Evolutionary conservation across 176 grass and related monocot genomes (phyloP).

Genomic region (Dendrocalamus sinicus): DNA sequence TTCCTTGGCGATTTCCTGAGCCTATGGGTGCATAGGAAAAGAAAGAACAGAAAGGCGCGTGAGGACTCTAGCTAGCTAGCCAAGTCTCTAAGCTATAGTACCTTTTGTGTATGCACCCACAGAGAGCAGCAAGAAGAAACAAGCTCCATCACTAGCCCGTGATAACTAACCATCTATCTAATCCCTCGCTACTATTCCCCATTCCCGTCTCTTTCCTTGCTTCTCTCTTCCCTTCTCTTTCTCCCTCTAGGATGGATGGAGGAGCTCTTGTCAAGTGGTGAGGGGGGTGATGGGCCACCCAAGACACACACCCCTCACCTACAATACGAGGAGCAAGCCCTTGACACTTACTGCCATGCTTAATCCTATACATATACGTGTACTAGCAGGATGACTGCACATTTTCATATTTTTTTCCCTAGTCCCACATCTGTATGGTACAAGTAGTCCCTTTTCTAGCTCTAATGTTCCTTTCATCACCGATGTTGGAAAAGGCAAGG

Average conservation of each 20-base stretch:
- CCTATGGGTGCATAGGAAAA: conserved; percentile 60
- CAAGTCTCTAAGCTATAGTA: neutral
- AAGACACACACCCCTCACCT: conserved; percentile 70
- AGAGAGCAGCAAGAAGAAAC: conserved; percentile 34
- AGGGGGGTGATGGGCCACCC: conserved; percentile 57
- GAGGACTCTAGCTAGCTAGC: conserved; percentile 30
- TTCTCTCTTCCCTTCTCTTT: neutral
- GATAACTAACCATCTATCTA: conserved; percentile 65
- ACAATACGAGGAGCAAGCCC: conserved; percentile 31
- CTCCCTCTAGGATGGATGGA: conserved; percentile 24
- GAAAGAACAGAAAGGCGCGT: conserved; percentile 63
- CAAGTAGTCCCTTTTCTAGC: conserved; percentile 55
- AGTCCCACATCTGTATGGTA: conserved; percentile 58
- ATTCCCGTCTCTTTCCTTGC: neutral
- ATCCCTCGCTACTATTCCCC: conserved; percentile 19
- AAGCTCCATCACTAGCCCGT: conserved; percentile 46
- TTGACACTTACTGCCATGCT: conserved; percentile 19
- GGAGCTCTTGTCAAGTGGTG: conserved; percentile 49
- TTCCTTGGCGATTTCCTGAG: conserved; percentile 48
- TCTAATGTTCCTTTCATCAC: conserved; percentile 61
- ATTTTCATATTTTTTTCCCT: neutral
- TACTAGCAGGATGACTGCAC: neutral
- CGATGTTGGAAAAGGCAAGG: conserved; percentile 59
- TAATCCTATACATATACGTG: neutral
- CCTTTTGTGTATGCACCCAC: neutral